Conservation (phyloP, 768 basidiomycete species). For the Pisolithus orientalis region DNA sequence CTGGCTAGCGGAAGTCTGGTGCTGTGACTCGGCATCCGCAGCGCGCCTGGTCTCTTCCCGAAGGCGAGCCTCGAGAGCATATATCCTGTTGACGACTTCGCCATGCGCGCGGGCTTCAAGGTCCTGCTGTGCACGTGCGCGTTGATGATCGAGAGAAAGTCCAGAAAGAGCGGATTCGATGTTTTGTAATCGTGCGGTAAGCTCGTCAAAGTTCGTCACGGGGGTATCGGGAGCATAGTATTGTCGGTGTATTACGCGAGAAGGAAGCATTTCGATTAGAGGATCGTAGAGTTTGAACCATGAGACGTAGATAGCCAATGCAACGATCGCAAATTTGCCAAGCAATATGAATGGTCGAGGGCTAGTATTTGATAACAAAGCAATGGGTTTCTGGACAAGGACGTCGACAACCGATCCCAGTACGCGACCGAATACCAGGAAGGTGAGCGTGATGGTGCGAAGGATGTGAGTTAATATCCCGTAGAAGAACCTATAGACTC, state of each 20-base stretch:
- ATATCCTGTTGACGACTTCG: slow-evolving; percentile 50
- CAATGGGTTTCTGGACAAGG: slow-evolving; percentile 42
- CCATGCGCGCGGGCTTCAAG: slow-evolving; percentile 43
- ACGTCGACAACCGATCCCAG: slow-evolving; percentile 46
- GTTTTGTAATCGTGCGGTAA: slow-evolving; percentile 53
- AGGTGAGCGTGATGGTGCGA: slow-evolving; percentile 25
- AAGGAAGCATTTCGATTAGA: slow-evolving; percentile 27
- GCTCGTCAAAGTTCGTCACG: slow-evolving; percentile 58
- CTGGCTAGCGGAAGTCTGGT: slow-evolving; percentile 38
- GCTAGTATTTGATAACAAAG: slow-evolving; percentile 31
- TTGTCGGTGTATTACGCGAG: slow-evolving; percentile 23
- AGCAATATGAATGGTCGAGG: slow-evolving; percentile 28
- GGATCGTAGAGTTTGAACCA: slow-evolving; percentile 40
- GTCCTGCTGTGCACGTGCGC: slow-evolving; percentile 44
- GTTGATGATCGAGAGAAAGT: slow-evolving; percentile 51
- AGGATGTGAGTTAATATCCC: slow-evolving; percentile 19
- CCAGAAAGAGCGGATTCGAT: slow-evolving; percentile 61
- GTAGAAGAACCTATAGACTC: slow-evolving; percentile 23
- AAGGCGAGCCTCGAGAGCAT: slow-evolving; percentile 49
- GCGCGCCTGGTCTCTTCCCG: slow-evolving; percentile 39
- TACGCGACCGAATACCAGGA: slow-evolving; percentile 41
- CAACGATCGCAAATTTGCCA: slow-evolving; percentile 39
- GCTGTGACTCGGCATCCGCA: slow-evolving; percentile 47
- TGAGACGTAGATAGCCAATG: slow-evolving; percentile 36
- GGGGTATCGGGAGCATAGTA: slow-evolving; percentile 56